These are phyloP conservation scores for Acacia pycnantha DNA, from an alignment of 331 rosid species.

Conservation along the genomic window DNA sequence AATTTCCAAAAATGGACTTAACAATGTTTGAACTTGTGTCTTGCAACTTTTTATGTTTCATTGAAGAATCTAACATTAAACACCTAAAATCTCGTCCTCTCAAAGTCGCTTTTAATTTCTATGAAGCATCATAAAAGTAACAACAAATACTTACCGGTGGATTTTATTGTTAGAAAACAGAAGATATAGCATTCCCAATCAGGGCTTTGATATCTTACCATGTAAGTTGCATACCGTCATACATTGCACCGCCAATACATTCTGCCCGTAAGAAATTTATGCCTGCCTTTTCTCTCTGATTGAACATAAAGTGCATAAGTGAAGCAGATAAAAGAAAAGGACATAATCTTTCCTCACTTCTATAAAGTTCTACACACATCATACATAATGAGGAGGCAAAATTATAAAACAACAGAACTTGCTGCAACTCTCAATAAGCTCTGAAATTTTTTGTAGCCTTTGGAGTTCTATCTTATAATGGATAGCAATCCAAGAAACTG, in stretches of 20 bases:
- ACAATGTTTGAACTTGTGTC: not conserved
- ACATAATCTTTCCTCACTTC: slow-evolving; percentile 30
- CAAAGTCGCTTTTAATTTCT: not conserved
- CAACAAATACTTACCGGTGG: slow-evolving; percentile 1
- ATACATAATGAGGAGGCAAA: slow-evolving; percentile 20
- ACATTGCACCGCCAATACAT: slow-evolving; percentile 10
- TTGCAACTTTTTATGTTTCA: not conserved
- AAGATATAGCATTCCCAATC: not conserved
- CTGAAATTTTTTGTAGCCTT: slow-evolving; percentile 25
- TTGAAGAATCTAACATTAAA: not conserved
- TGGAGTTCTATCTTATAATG: slow-evolving; percentile 33
- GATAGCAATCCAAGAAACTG: slow-evolving; percentile 39
- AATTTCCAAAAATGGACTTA: not conserved
- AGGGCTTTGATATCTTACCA: not conserved
- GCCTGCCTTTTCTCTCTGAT: slow-evolving; percentile 27
- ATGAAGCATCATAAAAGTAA: not conserved
- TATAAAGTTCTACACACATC: slow-evolving; percentile 11
- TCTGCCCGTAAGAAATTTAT: slow-evolving; percentile 25
- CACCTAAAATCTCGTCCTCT: not conserved
- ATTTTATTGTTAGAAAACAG: not conserved
- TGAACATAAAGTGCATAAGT: slow-evolving; percentile 35
- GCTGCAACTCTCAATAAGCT: slow-evolving; percentile 12
- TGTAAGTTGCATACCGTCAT: not conserved
- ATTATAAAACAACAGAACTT: slow-evolving; percentile 24
- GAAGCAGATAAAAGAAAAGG: slow-evolving; percentile 35